These are phyloP conservation scores for Rhodotorula sp. DNA, from an alignment of 1,284 basidiomycete species.

Conservation along the genomic window DNA sequence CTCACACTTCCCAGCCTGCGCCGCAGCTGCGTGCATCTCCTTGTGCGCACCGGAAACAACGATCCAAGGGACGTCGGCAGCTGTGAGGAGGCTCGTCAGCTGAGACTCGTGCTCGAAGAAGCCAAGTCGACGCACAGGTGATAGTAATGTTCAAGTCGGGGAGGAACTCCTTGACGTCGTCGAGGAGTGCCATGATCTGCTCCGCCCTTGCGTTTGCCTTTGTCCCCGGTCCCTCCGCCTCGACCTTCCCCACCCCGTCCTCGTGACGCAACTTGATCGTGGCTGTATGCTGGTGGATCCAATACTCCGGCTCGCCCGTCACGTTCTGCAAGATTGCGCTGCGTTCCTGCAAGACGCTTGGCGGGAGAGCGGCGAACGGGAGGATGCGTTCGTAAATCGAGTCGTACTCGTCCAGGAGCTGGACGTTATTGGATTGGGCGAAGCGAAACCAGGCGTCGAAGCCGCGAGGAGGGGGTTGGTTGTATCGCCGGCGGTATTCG, in stretches of 20 bases:
- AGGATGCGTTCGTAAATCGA: constrained; percentile 35
- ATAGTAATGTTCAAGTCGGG: constrained; percentile 37
- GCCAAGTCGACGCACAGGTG: constrained; percentile 9
- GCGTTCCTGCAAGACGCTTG: constrained; percentile 29
- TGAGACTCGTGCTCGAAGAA: background rate
- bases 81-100: background rate
- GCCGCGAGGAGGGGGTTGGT: constrained; percentile 34
- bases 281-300: constrained; percentile 31
- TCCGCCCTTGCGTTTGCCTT: constrained; percentile 22
- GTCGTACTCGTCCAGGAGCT: constrained; percentile 45
- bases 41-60: constrained; percentile 25
- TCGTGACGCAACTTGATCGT: constrained; percentile 21
- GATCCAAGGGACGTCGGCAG: constrained; percentile 34
- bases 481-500: constrained; percentile 42
- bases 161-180: constrained; percentile 23
- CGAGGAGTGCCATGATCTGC: constrained; percentile 24
- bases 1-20: constrained; percentile 9
- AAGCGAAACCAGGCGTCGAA: constrained; percentile 43
- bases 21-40: constrained; percentile 22
- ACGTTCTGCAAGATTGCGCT: constrained; percentile 25
- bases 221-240: constrained; percentile 25
- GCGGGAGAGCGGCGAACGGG: constrained; percentile 36
- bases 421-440: constrained; percentile 32
- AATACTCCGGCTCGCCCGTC: constrained; percentile 21
- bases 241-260: constrained; percentile 10